These are phyloP conservation scores for Fraxinus quadrangulata DNA, from an alignment of 257 asterid species.

Conservation along the genomic window DNA sequence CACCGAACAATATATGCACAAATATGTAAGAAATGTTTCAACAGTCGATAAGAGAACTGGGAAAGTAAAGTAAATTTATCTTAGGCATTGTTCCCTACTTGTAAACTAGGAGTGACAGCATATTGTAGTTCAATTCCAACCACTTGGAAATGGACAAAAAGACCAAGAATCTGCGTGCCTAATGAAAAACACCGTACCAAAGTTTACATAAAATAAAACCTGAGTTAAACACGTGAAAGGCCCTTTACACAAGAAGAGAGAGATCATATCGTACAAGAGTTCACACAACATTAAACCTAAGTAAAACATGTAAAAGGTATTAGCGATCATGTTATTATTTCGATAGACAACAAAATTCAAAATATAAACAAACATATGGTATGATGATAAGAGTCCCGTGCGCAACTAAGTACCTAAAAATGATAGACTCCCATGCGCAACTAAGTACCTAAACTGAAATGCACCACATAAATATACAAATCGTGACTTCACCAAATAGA, in stretches of 20 bases:
- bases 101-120: neutral
- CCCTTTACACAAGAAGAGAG: neutral
- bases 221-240: neutral
- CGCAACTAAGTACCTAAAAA: neutral
- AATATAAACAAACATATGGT: neutral
- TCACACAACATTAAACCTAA: neutral
- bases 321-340: neutral
- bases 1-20: neutral
- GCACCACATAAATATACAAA: neutral
- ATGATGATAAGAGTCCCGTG: neutral
- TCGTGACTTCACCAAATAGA: too few species aligned
- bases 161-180: neutral
- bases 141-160: neutral
- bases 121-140: neutral
- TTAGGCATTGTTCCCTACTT: neutral
- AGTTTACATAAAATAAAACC: neutral
- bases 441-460: neutral
- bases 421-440: neutral
- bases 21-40: neutral
- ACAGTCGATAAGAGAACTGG: neutral
- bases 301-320: neutral
- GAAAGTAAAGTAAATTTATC: neutral
- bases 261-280: neutral
- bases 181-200: neutral
- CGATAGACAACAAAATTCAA: neutral